Conservation (phyloP, 2,329 filamentous ascomycete genomes). For the Pezicula radicicola region DNA sequence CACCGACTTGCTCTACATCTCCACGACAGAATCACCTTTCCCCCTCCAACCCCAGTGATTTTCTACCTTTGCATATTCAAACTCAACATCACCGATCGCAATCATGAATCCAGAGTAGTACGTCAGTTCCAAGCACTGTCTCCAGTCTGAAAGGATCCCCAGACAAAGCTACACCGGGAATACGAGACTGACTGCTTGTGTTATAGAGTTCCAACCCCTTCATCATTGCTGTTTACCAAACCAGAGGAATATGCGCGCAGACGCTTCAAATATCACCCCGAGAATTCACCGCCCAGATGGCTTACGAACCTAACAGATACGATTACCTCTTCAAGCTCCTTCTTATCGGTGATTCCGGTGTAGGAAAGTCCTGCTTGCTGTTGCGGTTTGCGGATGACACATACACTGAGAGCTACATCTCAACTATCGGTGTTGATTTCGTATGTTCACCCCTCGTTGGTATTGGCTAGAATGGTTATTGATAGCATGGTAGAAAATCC, state of each 20-base stretch:
- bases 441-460: conserved; percentile 49
- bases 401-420: conserved; percentile 99
- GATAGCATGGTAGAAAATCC: conserved; percentile 77
- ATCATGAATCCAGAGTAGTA: conserved; percentile 94
- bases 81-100: conserved; percentile 19
- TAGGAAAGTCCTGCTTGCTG: conserved; percentile 98
- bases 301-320: conserved; percentile 66
- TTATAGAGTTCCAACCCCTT: neutral
- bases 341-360: conserved; percentile 99
- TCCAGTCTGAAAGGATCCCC: conserved; percentile 16
- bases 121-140: conserved; percentile 38
- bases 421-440: conserved; percentile 98
- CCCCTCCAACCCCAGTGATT: conserved; percentile 9
- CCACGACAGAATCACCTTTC: conserved; percentile 9
- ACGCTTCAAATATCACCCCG: conserved; percentile 2
- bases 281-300: conserved; percentile 5
- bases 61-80: neutral
- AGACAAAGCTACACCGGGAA: conserved; percentile 3
- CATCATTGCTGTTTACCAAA: conserved; percentile 5
- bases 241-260: conserved; percentile 6
- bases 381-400: conserved; percentile 98
- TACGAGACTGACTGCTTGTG: conserved; percentile 16
- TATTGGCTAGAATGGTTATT: conserved; percentile 18
- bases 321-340: conserved; percentile 99
- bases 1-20: conserved; percentile 5